A percentile compares a stretch with the other conserved stretches of the same genome.
These are phyloP conservation scores for Tolypocladium inflatum DNA, from an alignment of 2,329 filamentous ascomycete species.

Conservation along the genomic window DNA sequence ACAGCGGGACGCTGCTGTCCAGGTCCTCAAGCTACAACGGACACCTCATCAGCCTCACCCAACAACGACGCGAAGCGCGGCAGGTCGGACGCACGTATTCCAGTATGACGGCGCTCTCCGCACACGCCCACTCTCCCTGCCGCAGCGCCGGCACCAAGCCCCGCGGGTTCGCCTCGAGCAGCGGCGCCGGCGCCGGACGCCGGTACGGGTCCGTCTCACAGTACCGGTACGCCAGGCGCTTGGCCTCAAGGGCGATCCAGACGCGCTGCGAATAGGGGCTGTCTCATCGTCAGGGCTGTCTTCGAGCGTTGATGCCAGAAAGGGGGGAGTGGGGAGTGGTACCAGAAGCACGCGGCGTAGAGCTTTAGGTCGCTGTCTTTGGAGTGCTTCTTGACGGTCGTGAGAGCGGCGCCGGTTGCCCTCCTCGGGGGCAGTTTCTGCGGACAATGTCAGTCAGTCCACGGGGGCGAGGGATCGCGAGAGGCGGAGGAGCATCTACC, in stretches of 20 bases:
- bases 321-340: conserved; percentile 16
- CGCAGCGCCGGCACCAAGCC: conserved; percentile 68
- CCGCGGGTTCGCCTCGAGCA: conserved; percentile 67
- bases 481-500: conserved; percentile 6
- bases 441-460: neutral
- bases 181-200: conserved; percentile 43
- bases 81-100: conserved; percentile 57
- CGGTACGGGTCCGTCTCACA: conserved; percentile 76
- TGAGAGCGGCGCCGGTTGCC: conserved; percentile 59
- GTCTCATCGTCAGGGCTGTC: neutral
- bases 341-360: conserved; percentile 81
- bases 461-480: neutral
- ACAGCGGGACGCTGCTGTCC: conserved; percentile 45
- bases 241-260: conserved; percentile 80
- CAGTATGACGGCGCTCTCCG: conserved; percentile 73
- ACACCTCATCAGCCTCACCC: neutral
- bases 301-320: conserved; percentile 2
- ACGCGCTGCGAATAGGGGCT: conserved; percentile 80
- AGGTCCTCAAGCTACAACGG: conserved; percentile 59
- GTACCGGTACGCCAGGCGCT: conserved; percentile 73
- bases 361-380: conserved; percentile 64
- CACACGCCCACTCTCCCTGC: conserved; percentile 72
- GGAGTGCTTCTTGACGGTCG: conserved; percentile 61
- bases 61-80: neutral
- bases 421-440: conserved; percentile 64